Conservation (phyloP, 352 stramenopile species). For the Phytopythium litorale region DNA sequence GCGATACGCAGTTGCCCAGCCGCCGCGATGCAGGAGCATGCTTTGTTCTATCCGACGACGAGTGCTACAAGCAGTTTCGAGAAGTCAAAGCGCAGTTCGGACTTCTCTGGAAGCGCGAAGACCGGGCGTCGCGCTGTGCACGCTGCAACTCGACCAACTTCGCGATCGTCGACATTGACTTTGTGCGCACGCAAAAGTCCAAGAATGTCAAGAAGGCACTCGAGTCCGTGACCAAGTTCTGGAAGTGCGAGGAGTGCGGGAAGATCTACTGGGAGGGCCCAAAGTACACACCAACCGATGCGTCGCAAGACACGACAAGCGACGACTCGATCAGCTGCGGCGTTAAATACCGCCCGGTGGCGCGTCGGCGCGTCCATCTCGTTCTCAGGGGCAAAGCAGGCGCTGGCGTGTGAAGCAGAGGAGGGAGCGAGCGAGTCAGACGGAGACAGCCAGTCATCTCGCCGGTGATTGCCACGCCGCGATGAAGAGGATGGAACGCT, state of each 20-base stretch:
- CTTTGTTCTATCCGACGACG: constrained; percentile 46
- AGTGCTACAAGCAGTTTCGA: constrained; percentile 50
- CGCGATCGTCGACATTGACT: constrained; percentile 20
- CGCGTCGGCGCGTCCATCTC: constrained; percentile 3
- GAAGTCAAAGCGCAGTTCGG: constrained; percentile 57
- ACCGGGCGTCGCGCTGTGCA: constrained; percentile 41
- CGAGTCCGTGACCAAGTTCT: constrained; percentile 29
- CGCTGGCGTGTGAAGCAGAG: neutral
- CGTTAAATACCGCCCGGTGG: constrained; percentile 23
- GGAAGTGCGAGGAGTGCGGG: constrained; percentile 45
- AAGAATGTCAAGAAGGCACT: constrained; percentile 29
- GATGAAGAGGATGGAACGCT: neutral
- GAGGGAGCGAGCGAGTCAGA: neutral
- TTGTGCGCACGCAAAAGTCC: constrained; percentile 22
- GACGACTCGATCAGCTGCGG: constrained; percentile 4
- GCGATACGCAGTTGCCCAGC: constrained; percentile 35
- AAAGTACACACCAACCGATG: constrained; percentile 49
- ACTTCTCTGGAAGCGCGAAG: constrained; percentile 25
- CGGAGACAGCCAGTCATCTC: neutral
- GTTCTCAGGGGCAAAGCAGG: neutral
- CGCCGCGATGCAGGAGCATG: constrained; percentile 45
- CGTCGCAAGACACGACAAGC: neutral
- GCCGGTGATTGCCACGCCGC: neutral
- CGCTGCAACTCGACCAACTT: constrained; percentile 47
- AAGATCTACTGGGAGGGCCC: constrained; percentile 74